phyloP scores from a whole-genome alignment of 768 basidiomycete species.

The Neoboletus magnificus region DNA sequence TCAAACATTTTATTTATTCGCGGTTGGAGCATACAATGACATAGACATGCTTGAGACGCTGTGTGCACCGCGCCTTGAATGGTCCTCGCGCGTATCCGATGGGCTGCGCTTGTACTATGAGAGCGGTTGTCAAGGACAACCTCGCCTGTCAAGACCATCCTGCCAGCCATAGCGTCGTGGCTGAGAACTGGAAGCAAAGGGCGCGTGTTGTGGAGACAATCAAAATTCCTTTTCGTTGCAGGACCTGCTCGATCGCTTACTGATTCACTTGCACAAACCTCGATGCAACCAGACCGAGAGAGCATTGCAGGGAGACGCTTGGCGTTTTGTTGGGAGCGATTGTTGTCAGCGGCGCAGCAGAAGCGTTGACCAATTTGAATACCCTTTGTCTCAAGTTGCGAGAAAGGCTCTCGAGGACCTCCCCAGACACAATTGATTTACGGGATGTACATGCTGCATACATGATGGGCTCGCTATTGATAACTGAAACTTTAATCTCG shows the following conservation, averaged over 20 bases:
- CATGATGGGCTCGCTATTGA: constrained; percentile 5
- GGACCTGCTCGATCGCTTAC: neutral
- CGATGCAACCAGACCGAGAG: constrained; percentile 3
- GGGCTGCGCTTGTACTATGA: neutral
- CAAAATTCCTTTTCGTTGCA: neutral
- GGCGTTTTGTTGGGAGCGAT: constrained; percentile 2
- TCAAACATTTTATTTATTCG: neutral
- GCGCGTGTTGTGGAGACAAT: neutral
- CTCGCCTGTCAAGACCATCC: neutral
- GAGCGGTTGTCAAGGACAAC: neutral
- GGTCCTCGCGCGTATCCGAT: neutral
- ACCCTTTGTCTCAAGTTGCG: neutral
- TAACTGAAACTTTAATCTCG: constrained; percentile 15
- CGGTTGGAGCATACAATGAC: neutral
- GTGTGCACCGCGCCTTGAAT: neutral
- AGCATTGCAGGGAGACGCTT: constrained; percentile 2
- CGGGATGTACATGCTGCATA: constrained; percentile 10
- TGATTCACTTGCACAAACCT: neutral
- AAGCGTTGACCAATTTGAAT: constrained; percentile 3
- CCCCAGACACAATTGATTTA: constrained; percentile 5
- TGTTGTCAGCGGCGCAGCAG: constrained; percentile 1
- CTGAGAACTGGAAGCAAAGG: neutral
- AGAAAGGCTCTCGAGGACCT: neutral
- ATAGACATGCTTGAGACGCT: neutral
- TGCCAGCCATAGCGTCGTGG: neutral